Evolutionary conservation across 148 eudicot species (phyloP).

Genomic region (Dysphania ambrosioides): DNA sequence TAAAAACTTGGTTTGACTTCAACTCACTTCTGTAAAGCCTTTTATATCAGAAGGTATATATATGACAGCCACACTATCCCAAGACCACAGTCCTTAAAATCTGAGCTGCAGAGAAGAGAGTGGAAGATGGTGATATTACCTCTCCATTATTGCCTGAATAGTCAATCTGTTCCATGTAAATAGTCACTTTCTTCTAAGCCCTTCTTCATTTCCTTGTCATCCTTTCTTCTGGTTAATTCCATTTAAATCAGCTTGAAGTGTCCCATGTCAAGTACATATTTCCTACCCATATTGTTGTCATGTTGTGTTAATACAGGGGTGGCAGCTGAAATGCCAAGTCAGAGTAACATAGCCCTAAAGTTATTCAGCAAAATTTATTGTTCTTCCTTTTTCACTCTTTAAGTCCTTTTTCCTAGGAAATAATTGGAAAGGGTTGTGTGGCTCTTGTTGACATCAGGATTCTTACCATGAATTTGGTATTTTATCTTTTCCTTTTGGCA

Average conservation of each 20-base stretch:
- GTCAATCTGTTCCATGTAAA: background rate
- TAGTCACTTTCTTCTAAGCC: background rate
- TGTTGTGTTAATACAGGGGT: background rate
- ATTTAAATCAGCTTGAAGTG: background rate
- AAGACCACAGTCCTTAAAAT: background rate
- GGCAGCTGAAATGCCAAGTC: background rate
- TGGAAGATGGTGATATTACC: background rate
- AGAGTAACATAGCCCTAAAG: background rate
- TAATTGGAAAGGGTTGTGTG: background rate
- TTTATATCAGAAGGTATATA: too few relatives aligned
- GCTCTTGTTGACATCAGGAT: background rate
- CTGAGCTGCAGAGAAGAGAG: background rate
- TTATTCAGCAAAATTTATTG: background rate
- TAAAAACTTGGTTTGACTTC: too few relatives aligned
- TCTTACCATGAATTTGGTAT: conserved; percentile 6
- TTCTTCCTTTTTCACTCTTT: background rate
- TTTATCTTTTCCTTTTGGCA: conserved; percentile 37
- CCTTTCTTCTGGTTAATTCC: background rate
- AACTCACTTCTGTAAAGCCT: too few relatives aligned
- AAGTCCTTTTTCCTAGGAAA: background rate
- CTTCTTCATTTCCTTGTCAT: background rate
- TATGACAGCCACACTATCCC: background rate
- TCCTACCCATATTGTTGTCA: background rate
- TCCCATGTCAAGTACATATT: background rate
- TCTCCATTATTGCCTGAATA: background rate